These are phyloP conservation scores for Cladosporium sp. DNA, from an alignment of 2,329 filamentous ascomycete species.

Conservation along the genomic window DNA sequence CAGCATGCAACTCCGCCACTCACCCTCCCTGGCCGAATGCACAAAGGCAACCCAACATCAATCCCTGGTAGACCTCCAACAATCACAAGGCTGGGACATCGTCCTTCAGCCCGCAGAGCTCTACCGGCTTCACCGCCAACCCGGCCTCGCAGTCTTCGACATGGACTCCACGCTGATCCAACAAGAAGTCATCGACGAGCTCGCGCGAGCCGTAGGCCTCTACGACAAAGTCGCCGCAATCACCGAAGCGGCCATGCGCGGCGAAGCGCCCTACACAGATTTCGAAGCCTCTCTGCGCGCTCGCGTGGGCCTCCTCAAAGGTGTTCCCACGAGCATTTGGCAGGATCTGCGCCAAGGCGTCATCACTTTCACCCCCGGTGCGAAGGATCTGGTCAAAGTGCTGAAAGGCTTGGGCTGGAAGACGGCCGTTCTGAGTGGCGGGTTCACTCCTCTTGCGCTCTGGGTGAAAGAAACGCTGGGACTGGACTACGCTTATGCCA, in stretches of 20 bases:
- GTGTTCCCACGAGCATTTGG: constrained; percentile 67
- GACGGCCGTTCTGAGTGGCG: constrained; percentile 86
- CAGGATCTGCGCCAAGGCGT: constrained; percentile 64
- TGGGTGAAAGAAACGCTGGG: constrained; percentile 80
- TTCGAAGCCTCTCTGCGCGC: constrained; percentile 80
- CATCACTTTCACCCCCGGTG: constrained; percentile 78
- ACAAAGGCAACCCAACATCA: constrained; percentile 11
- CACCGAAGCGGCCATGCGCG: constrained; percentile 90
- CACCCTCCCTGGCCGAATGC: constrained; percentile 13
- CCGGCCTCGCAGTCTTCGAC: constrained; percentile 84
- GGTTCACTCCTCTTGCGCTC: constrained; percentile 81
- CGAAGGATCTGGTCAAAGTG: constrained; percentile 66
- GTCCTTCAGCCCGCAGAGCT: constrained; percentile 15
- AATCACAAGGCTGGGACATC: constrained; percentile 10
- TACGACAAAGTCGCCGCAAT: constrained; percentile 75
- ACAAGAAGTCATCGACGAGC: constrained; percentile 95
- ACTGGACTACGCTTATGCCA: constrained; percentile 84
- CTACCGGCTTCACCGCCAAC: constrained; percentile 18
- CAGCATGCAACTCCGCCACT: constrained; percentile 9
- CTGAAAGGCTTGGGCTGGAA: constrained; percentile 77
- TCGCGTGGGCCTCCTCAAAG: constrained; percentile 74
- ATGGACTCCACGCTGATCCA: constrained; percentile 98
- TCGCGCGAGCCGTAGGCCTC: constrained; percentile 72
- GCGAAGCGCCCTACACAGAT: constrained; percentile 67
- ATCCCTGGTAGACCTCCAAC: constrained; percentile 11